These are phyloP conservation scores for Colletotrichum costaricense DNA, from an alignment of 2,329 filamentous ascomycete species.

Conservation along the genomic window DNA sequence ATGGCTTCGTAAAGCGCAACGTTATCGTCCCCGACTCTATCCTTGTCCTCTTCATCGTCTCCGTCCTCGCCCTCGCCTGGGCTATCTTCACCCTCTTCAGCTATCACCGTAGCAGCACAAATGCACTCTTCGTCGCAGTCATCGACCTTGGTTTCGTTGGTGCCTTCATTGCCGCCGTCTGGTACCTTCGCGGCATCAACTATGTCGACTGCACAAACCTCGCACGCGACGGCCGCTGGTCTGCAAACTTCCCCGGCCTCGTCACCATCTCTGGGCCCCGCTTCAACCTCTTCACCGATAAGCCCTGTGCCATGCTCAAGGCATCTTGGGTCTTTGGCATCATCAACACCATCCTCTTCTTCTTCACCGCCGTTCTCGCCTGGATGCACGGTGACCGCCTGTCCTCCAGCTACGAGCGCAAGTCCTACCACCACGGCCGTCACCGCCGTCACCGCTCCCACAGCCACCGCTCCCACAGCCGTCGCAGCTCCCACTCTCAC, in stretches of 20 bases:
- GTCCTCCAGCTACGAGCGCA: constrained; percentile 56
- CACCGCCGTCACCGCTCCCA: constrained; percentile 47
- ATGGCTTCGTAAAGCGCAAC: constrained; percentile 68
- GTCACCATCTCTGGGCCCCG: constrained; percentile 63
- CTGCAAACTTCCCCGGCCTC: constrained; percentile 71
- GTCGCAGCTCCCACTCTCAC: constrained; percentile 38
- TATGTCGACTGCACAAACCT: constrained; percentile 76
- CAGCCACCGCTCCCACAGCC: constrained; percentile 44
- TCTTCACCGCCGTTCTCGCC: constrained; percentile 79
- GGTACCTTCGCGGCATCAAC: constrained; percentile 68
- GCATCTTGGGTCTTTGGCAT: constrained; percentile 89
- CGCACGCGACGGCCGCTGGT: constrained; percentile 59
- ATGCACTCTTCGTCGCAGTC: constrained; percentile 70
- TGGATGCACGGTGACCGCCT: constrained; percentile 62
- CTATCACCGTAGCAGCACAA: constrained; percentile 71
- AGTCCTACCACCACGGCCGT: constrained; percentile 44
- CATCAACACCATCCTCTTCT: constrained; percentile 87
- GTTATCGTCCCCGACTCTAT: constrained; percentile 70
- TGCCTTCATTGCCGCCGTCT: constrained; percentile 72
- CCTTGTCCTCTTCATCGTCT: constrained; percentile 76
- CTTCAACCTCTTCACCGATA: constrained; percentile 69
- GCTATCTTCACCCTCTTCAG: constrained; percentile 73
- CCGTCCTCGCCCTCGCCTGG: constrained; percentile 72
- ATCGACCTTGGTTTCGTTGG: constrained; percentile 72
- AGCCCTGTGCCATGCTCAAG: constrained; percentile 93